Base-by-base conservation (phyloP, 2,329 filamentous ascomycete genomes). In the Cladosporium colombiae region DNA sequence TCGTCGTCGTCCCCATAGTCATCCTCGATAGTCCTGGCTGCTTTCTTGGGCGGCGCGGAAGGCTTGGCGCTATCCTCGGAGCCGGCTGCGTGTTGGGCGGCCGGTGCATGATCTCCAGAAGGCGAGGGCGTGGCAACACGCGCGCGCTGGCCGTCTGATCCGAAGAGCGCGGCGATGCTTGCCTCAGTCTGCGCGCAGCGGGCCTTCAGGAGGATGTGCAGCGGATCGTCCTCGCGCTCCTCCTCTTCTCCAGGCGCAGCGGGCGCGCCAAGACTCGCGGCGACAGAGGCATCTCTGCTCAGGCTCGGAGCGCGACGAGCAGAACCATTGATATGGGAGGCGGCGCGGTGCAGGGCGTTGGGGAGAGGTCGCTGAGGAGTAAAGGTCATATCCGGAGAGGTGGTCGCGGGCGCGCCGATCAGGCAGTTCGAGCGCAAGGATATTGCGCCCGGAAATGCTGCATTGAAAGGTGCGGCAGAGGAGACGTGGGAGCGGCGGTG, bases 1-100 rank as follows among this genome's bases (percentile, higher is more conserved):
- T 86, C 74, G 35, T 86, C 85, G 31, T 88, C 87, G 73, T 94
- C 91, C 70, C 90, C 91, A 75, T 94, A 93, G 79, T 94, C 90
- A 73, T 93, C 90, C 76, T 94, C 91, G 83, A 94, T 93, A 76
- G 87, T 84, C 73, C 91, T 86, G 77, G 90, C 90, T 56, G 88
- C 84, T 79, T 91, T 90, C 80, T 95, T 97, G 81, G 88, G 73
- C 79, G 81, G 74, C 81, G 80, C 76, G 80, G 78, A 76, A 67
- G 76, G 76, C 77, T 80, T 83, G 78, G 77, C 80, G 75, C 74
- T 78, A 72, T 76, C 76, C 71, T 67, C 69, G 49, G 63, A 63
- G 49, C 62, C 57, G 49, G 65, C 56, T 55, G 66, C 64, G 40
- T 46, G 40, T 58, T 68, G 44, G 25, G 60, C 31, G 21, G 31